Percentiles rank a stretch among this genome's conserved stretches.
phyloP scores from a whole-genome alignment of 768 basidiomycete species.

The Fibroporia radiculosa region DNA sequence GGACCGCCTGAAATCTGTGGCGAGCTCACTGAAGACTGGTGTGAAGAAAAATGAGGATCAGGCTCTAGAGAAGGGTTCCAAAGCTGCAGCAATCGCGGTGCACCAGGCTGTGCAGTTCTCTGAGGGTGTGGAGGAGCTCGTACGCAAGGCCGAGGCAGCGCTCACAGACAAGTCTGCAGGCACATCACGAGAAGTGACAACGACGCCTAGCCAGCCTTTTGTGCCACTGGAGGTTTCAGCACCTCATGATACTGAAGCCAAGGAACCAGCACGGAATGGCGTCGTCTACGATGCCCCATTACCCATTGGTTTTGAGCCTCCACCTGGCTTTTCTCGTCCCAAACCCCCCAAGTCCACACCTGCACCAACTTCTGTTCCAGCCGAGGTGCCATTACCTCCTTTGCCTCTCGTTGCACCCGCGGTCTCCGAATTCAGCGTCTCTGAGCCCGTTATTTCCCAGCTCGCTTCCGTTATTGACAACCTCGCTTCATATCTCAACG shows the following conservation, averaged over 20 bases:
- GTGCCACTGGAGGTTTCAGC: conserved; percentile 20
- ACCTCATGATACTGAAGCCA: conserved; percentile 14
- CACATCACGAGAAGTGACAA: conserved; percentile 17
- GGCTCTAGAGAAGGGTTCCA: conserved; percentile 23
- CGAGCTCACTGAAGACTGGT: conserved; percentile 41
- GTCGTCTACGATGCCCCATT: conserved; percentile 62
- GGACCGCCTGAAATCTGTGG: conserved; percentile 35
- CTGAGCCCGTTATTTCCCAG: conserved; percentile 90
- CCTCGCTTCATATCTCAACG: conserved; percentile 75
- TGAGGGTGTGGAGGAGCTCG: conserved; percentile 60
- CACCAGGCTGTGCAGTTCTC: conserved; percentile 44
- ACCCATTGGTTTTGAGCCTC: conserved; percentile 92
- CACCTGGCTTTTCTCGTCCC: conserved; percentile 77
- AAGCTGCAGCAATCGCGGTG: conserved; percentile 34
- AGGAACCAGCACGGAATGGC: conserved; percentile 11
- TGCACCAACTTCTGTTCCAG: conserved; percentile 13
- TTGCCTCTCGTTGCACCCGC: conserved; percentile 80
- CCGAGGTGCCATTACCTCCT: conserved; percentile 29
- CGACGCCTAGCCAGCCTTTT: conserved; percentile 19
- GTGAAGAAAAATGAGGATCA: conserved; percentile 31
- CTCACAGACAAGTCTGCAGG: conserved; percentile 38
- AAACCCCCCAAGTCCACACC: conserved; percentile 29
- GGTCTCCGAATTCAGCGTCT: conserved; percentile 59
- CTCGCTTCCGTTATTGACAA: conserved; percentile 90
- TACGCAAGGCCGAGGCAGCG: conserved; percentile 67